These are phyloP conservation scores for Chlorella sp. DNA, from an alignment of 139 green algal genomes.

Conservation along the genomic window DNA sequence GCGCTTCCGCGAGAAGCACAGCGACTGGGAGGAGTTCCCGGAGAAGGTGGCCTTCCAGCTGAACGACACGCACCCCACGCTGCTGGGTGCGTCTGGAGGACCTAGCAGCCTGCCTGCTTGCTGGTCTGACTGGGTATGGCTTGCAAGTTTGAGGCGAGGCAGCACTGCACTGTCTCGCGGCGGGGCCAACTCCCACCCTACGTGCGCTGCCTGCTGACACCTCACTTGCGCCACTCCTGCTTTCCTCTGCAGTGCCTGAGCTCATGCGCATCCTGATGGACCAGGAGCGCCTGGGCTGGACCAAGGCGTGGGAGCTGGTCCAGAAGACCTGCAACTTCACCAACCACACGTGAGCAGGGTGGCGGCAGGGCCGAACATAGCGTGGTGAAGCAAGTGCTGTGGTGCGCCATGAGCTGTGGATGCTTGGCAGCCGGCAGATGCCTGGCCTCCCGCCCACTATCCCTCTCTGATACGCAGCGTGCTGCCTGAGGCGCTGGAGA, in stretches of 20 bases:
- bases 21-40: conserved; percentile 77
- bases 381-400: too few relatives aligned
- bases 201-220: neutral
- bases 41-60: conserved; percentile 96
- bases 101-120: neutral
- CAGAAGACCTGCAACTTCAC: conserved; percentile 95
- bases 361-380: too few relatives aligned
- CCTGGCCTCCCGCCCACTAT: too few relatives aligned
- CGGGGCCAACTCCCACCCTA: too few relatives aligned
- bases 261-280: conserved; percentile 99
- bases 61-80: conserved; percentile 98
- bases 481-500: conserved; percentile 98
- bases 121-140: neutral
- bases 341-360: conserved; percentile 90
- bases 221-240: neutral
- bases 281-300: conserved; percentile 94
- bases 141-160: too few relatives aligned
- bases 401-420: too few relatives aligned
- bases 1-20: conserved; percentile 82
- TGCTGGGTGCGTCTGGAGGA: conserved; percentile 51
- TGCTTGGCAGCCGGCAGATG: too few relatives aligned
- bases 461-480: conserved; percentile 52
- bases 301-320: conserved; percentile 89
- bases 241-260: conserved; percentile 81
- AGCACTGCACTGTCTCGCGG: too few relatives aligned